A percentile compares a stretch with the other conserved stretches of the same genome.
These are phyloP conservation scores for Dictyostelium intermedium DNA, from an alignment of 78 protist species.

Conservation along the genomic window DNA sequence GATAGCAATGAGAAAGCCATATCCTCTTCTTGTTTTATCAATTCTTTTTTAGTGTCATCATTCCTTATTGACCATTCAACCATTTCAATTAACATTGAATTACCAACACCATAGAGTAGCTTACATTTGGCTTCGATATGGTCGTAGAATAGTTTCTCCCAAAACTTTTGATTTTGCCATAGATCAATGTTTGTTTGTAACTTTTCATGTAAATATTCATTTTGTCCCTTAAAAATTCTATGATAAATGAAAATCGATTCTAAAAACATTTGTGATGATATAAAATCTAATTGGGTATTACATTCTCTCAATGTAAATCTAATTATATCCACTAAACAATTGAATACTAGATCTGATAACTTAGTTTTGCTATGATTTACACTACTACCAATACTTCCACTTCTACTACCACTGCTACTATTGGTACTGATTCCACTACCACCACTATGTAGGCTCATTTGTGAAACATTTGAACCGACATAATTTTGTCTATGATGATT, in stretches of 20 bases:
- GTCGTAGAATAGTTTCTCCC: slow-evolving; percentile 79
- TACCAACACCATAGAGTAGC: slow-evolving; percentile 21
- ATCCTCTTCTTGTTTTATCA: slow-evolving; percentile 42
- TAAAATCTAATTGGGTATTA: slow-evolving; percentile 49
- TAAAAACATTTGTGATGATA: slow-evolving; percentile 24
- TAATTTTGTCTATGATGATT: slow-evolving; percentile 6
- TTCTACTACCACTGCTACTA: neutral
- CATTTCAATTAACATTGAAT: slow-evolving; percentile 31
- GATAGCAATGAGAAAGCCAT: slow-evolving; percentile 52
- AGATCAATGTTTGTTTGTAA: slow-evolving; percentile 12
- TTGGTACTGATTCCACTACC: neutral
- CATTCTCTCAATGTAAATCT: slow-evolving; percentile 19
- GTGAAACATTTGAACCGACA: slow-evolving; percentile 2
- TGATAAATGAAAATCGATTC: slow-evolving; percentile 57
- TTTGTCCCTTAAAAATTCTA: slow-evolving; percentile 32
- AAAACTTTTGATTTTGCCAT: slow-evolving; percentile 82
- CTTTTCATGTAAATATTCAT: slow-evolving; percentile 37
- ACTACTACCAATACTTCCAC: neutral
- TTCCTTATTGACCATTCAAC: slow-evolving; percentile 13
- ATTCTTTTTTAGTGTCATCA: slow-evolving; percentile 25
- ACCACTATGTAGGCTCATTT: neutral
- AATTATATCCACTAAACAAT: slow-evolving; percentile 46
- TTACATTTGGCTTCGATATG: slow-evolving; percentile 5
- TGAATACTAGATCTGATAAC: slow-evolving; percentile 15
- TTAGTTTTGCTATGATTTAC: neutral